These are phyloP conservation scores for Chlamydomonas reinhardtii DNA, from an alignment of 163 green algal genomes.

Conservation along the genomic window DNA sequence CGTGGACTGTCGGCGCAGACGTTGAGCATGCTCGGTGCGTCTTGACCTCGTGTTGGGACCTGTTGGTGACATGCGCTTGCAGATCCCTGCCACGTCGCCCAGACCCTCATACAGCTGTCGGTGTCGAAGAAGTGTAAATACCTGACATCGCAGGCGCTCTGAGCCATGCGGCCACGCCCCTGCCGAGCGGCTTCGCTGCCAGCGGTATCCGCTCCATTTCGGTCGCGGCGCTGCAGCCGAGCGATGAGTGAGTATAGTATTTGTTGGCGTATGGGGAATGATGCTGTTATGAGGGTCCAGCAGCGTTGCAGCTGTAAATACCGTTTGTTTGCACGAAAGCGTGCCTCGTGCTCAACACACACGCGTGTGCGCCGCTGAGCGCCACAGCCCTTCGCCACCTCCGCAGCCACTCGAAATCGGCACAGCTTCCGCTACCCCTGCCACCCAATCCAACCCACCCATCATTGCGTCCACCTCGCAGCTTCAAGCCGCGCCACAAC, in stretches of 20 bases:
- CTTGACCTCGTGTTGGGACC: not conserved
- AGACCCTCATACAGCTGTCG: not conserved
- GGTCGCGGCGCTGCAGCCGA: conserved; percentile 74
- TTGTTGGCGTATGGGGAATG: too few species aligned
- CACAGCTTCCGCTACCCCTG: too few species aligned
- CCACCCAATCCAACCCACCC: too few species aligned
- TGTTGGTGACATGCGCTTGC: conserved; percentile 23
- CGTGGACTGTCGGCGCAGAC: not conserved
- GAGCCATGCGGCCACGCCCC: conserved; percentile 9
- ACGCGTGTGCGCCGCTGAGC: too few species aligned
- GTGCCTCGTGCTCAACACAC: too few species aligned
- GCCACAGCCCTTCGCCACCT: too few species aligned
- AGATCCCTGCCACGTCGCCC: conserved; percentile 4
- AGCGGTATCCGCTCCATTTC: conserved; percentile 70
- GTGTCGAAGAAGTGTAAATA: not conserved
- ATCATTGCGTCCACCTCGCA: conserved; percentile 48
- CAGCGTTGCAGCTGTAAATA: too few species aligned
- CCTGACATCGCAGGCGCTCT: conserved; percentile 2
- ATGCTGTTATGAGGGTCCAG: too few species aligned
- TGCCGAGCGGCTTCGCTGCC: conserved; percentile 50
- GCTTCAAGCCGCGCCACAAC: conserved; percentile 97
- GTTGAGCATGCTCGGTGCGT: conserved; percentile 16
- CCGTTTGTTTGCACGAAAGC: too few species aligned
- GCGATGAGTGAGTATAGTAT: conserved; percentile 71
- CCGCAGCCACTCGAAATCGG: too few species aligned